Evolutionary conservation across 768 basidiomycete species (phyloP), one percentile per base, ranked within the genome.

Genomic region (Mycena polygramma): DNA sequence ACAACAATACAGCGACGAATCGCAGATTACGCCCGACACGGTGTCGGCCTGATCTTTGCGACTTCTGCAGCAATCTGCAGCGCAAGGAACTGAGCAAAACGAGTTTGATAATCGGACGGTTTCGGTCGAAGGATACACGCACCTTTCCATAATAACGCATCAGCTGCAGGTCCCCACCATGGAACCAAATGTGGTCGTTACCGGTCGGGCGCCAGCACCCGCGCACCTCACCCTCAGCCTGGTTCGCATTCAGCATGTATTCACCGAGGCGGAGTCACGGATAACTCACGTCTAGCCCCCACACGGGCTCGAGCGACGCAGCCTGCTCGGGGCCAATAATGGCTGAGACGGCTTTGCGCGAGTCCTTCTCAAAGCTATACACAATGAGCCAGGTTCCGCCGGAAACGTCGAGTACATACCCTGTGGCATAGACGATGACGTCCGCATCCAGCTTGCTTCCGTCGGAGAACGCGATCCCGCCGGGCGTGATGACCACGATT

Each of bases 351-450:
- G 62, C 22, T 30, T 39, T 54, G 24, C 72, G 68, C 30, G 60
- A 13, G 58, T 73, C 72, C 37, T 73, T 81, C 83, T 19, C 83
- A 84, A 72, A n/a, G 46, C 30, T 63, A 30, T n/a, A 24, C 14
- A 45, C 30, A 8, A 10, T 39, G 8, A 35, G 41, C 9, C 35
- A 20, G 3, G 30, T 30, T 30, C 6, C 14, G 19, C 22, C 2
- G 2, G 6, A 17, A 20, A 24, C 14, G 30, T 13, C 17, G 26
- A 10, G 20, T 9, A 7, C 61, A 30, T 76, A 87, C 72, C 88
- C 87, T 35, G 87, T 89, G 2, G 86, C 86, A 69, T 84, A 84
- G 22, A 89, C 78, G 46, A 83, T 76, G 14, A 89, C 80, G 67
- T 90, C 89, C 22, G 82, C 85, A 7, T 86, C 79, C 41, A 88